These are phyloP conservation scores for Verbascum thapsus DNA, from an alignment of 257 asterid genomes.

Conservation along the genomic window DNA sequence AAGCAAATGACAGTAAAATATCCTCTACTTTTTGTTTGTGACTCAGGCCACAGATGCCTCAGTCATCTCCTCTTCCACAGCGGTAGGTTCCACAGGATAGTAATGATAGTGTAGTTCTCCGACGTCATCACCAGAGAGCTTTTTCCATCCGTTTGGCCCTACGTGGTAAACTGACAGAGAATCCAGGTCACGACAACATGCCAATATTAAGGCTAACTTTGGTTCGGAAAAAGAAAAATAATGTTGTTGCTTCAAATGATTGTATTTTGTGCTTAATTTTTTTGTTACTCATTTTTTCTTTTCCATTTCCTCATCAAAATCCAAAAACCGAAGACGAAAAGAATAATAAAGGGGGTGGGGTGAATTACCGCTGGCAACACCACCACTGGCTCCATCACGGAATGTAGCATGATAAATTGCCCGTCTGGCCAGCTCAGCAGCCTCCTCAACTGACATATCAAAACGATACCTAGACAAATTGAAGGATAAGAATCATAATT, in stretches of 20 bases:
- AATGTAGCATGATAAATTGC: constrained; percentile 91
- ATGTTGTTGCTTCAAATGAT: no score
- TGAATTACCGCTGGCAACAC: constrained; percentile 75
- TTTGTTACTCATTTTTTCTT: no score
- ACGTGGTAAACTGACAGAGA: constrained; percentile 69
- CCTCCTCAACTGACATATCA: constrained; percentile 81
- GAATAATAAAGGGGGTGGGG: neutral
- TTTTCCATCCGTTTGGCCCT: constrained; percentile 86
- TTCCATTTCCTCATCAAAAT: no score
- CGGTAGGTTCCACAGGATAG: constrained; percentile 66
- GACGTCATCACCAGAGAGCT: constrained; percentile 89
- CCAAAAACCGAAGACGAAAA: no score
- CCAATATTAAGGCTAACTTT: no score
- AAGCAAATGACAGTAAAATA: constrained; percentile 22
- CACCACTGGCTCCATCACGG: constrained; percentile 94
- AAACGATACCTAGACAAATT: constrained; percentile 43
- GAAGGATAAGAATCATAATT: constrained; percentile 4
- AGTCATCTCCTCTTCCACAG: constrained; percentile 81
- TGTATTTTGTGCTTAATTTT: no score
- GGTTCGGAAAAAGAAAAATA: no score
- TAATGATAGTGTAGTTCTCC: constrained; percentile 85
- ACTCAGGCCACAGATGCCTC: constrained; percentile 57
- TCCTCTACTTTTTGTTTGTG: constrained; percentile 22
- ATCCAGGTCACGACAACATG: constrained; percentile 29
- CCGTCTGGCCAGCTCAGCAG: constrained; percentile 84